Evolutionary conservation across 2,329 filamentous ascomycete genomes (phyloP), one percentile per base, ranked within the genome.

Genomic region (Pseudocercospora fijiensis): DNA sequence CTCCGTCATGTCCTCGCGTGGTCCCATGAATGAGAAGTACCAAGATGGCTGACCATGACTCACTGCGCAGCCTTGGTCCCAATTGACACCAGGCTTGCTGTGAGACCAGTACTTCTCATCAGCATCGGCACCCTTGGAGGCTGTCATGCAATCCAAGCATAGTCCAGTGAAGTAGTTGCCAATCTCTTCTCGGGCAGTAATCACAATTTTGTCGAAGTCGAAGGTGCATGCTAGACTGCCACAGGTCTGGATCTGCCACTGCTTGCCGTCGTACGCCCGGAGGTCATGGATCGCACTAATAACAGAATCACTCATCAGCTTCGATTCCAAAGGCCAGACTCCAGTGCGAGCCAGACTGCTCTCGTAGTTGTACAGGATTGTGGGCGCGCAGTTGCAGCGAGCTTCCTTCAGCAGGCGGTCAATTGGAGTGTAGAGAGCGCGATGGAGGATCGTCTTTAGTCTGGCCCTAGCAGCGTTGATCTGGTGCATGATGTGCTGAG

Each of bases 121-220:
- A 1, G 53, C 16, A 57, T 63, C 62, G 56, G 65, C 8, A 63
- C 60, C 51, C 33, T 62, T 64, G 27, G 64, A 68, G 3, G 52
- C 41, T 27, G 71, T 60, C 71, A 74, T 75, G 62, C 75, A 75
- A 27, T 76, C 65, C 4, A 76, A 57, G 37, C 75, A 77, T 24
- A 76, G 45, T 3, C 75, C 75, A 13, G 76, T 64, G 56, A 76
- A 76, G 57, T 67, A 64, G 9, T 30, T 18, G 7, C 51, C 57
- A 8, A 61, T 58, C 27, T 67, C 28, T 1, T n/a, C 16, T 55
- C 57, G 30, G 16, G 60, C 63, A 1, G 22, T 57, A 8, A 16
- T 22, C 4, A 69, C 65, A 7, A 55, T 43, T n/a, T 45, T 18
- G 11, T 37, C 30, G 37, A 66, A 65, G n/a, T 64, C 41, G 45